Percentiles rank a stretch among this genome's conserved stretches.
These are phyloP conservation scores for Podaxis carcinomalis DNA, from an alignment of 768 basidiomycete species.

Conservation along the genomic window DNA sequence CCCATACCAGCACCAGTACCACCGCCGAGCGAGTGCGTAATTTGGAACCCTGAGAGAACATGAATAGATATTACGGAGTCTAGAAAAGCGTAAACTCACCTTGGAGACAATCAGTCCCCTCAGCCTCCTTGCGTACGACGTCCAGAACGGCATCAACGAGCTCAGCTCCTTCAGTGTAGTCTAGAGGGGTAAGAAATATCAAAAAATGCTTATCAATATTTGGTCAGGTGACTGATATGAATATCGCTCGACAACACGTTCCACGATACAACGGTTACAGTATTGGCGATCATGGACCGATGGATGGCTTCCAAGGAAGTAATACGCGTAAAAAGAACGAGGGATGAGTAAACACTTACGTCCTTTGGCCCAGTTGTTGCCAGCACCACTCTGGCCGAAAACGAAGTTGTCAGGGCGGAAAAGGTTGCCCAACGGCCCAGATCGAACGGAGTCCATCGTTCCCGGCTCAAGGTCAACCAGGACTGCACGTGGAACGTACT, in stretches of 20 bases:
- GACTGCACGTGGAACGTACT: constrained; percentile 98
- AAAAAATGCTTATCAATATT: constrained; percentile 14
- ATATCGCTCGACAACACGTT: constrained; percentile 1
- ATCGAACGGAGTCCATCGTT: constrained; percentile 90
- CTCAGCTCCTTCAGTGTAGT: constrained; percentile 96
- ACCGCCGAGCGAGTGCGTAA: constrained; percentile 97
- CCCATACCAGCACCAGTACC: constrained; percentile 99
- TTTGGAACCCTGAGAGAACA: constrained; percentile 80
- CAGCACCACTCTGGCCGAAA: constrained; percentile 96
- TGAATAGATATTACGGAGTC: constrained; percentile 8
- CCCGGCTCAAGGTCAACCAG: constrained; percentile 98
- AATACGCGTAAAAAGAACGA: constrained; percentile 1
- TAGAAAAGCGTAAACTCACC: constrained; percentile 45
- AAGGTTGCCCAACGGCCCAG: constrained; percentile 83
- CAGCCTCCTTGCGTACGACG: constrained; percentile 98
- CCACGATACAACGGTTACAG: constrained; percentile 18
- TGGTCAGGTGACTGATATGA: constrained; percentile 15
- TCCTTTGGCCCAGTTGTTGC: constrained; percentile 99
- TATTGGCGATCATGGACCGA: constrained; percentile 1
- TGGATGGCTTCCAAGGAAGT: not conserved
- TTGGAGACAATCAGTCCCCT: constrained; percentile 95
- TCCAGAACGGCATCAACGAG: constrained; percentile 97
- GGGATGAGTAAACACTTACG: constrained; percentile 51
- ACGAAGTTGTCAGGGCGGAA: constrained; percentile 99
- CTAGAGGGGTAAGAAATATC: constrained; percentile 26